Conservation (phyloP, 2,329 filamentous ascomycete genomes). For the Sporothrix sp. region DNA sequence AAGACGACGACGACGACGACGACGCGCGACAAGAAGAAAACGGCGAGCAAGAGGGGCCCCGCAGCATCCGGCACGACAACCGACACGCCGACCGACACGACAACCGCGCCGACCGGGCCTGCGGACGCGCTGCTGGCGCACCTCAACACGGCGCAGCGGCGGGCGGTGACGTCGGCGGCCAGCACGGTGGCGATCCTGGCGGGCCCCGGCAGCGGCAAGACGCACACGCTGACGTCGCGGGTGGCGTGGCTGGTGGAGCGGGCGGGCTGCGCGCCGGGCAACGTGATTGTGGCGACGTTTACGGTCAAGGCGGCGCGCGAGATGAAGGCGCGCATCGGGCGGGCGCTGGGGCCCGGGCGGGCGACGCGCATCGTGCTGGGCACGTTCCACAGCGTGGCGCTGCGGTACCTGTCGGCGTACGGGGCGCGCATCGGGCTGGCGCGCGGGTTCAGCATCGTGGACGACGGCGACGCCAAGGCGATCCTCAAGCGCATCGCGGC, state of each 20-base stretch:
- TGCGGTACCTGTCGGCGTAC: slow-evolving; percentile 74
- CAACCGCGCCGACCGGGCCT: no score
- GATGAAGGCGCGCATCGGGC: slow-evolving; percentile 82
- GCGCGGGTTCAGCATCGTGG: slow-evolving; percentile 83
- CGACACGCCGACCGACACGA: no score
- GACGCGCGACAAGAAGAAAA: not conserved
- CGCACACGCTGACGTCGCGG: slow-evolving; percentile 85
- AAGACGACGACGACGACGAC: not conserved
- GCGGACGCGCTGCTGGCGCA: slow-evolving; percentile 31
- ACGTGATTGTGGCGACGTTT: slow-evolving; percentile 92
- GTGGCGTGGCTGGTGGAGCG: slow-evolving; percentile 79
- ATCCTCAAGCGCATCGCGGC: slow-evolving; percentile 80
- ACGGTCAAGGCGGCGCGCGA: slow-evolving; percentile 90
- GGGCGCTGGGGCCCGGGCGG: slow-evolving; percentile 65
- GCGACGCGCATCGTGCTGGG: slow-evolving; percentile 74
- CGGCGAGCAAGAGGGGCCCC: no score
- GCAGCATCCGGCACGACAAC: no score
- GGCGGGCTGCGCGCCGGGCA: slow-evolving; percentile 63
- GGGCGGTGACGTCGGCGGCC: slow-evolving; percentile 43
- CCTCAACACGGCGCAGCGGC: slow-evolving; percentile 46
- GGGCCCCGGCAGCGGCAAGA: slow-evolving; percentile 72
- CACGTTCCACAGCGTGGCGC: slow-evolving; percentile 89
- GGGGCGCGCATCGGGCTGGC: slow-evolving; percentile 73
- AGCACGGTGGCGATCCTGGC: slow-evolving; percentile 56
- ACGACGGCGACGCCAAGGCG: slow-evolving; percentile 67